These are phyloP conservation scores for Fusarium foetens DNA, from an alignment of 2,329 filamentous ascomycete species.

Conservation along the genomic window DNA sequence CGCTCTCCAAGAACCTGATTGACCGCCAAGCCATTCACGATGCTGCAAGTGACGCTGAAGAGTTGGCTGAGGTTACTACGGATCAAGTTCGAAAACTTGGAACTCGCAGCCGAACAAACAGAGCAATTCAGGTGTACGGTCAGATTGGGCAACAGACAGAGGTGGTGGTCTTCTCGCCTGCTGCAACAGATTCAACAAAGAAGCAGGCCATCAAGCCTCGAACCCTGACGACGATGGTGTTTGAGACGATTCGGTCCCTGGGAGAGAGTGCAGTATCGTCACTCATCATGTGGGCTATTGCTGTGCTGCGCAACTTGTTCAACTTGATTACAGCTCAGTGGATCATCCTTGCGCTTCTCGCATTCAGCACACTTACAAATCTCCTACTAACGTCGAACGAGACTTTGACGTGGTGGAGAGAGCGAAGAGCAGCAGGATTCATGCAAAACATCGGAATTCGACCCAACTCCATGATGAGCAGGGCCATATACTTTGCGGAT, in stretches of 20 bases:
- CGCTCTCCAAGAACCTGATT: constrained; percentile 69
- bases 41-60: constrained; percentile 75
- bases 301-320: constrained; percentile 71
- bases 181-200: constrained; percentile 57
- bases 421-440: constrained; percentile 81
- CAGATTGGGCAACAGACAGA: constrained; percentile 76
- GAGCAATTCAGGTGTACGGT: constrained; percentile 83
- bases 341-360: constrained; percentile 75
- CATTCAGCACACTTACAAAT: constrained; percentile 77
- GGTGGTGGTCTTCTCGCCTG: constrained; percentile 68
- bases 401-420: constrained; percentile 83
- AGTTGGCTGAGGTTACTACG: constrained; percentile 78
- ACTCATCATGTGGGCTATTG: constrained; percentile 80
- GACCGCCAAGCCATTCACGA: constrained; percentile 80
- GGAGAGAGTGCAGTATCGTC: constrained; percentile 79
- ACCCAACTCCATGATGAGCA: constrained; percentile 84
- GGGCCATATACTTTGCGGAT: constrained; percentile 84
- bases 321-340: constrained; percentile 77
- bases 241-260: constrained; percentile 78
- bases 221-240: constrained; percentile 74
- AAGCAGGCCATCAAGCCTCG: constrained; percentile 70
- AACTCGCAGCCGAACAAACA: constrained; percentile 77
- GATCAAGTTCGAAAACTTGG: constrained; percentile 82
- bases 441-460: constrained; percentile 84
- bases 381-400: constrained; percentile 78